Evolutionary conservation across 2,329 filamentous ascomycete genomes (phyloP).

Genomic region (Aspergillus spinulosporus): DNA sequence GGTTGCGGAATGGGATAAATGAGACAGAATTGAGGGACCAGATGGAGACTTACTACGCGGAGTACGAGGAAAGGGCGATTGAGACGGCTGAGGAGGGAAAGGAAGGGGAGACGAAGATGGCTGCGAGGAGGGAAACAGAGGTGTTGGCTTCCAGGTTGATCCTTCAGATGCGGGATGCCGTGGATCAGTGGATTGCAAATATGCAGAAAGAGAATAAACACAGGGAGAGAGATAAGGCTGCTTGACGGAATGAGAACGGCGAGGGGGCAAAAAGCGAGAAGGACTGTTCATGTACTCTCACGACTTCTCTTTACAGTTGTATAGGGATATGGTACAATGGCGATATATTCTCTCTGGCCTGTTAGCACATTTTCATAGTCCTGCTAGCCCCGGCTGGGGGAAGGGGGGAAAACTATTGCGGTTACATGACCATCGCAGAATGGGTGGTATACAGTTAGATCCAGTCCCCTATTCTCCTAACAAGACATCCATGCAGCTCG

Average conservation of each 20-base stretch:
- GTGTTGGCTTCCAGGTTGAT: constrained; percentile 1
- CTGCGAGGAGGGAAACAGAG: neutral
- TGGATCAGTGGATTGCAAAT: neutral
- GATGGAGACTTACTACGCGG: neutral
- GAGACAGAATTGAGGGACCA: neutral
- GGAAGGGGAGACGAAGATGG: neutral
- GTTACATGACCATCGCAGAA: no score
- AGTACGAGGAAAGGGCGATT: neutral
- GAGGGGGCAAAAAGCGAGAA: no score
- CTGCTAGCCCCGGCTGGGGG: no score
- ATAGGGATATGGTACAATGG: no score
- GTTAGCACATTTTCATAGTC: no score
- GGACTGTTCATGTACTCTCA: no score
- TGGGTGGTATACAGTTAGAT: neutral
- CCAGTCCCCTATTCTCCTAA: neutral
- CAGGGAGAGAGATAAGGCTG: no score
- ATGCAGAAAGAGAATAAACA: neutral
- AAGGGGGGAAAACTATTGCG: no score
- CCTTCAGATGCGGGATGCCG: constrained; percentile 1
- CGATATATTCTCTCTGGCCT: no score
- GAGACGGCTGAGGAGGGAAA: constrained; percentile 2
- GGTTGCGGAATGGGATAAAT: neutral
- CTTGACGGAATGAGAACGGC: no score
- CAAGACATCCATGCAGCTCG: constrained; percentile 1
- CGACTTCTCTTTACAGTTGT: no score